These are phyloP conservation scores for Claviceps paspali DNA, from an alignment of 2,329 filamentous ascomycete genomes.

Conservation along the genomic window DNA sequence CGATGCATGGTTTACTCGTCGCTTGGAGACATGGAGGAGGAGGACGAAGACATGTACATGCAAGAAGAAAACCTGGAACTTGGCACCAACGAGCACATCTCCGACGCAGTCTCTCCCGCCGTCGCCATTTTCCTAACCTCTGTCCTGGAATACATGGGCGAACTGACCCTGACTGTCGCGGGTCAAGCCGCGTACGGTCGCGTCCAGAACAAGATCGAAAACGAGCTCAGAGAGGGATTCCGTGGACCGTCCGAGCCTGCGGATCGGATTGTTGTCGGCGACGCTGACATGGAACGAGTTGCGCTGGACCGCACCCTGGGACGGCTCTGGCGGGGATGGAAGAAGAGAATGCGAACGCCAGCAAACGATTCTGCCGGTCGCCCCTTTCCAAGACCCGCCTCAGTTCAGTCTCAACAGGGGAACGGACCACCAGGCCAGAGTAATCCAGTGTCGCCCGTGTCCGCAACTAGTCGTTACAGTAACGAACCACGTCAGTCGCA, in stretches of 20 bases:
- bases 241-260: constrained; percentile 32
- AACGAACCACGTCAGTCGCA: constrained; percentile 6
- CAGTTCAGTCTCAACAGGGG: constrained; percentile 15
- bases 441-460: constrained; percentile 14
- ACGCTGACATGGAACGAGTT: constrained; percentile 83
- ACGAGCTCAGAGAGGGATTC: constrained; percentile 38
- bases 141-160: constrained; percentile 84
- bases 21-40: constrained; percentile 90
- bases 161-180: constrained; percentile 76
- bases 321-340: constrained; percentile 87
- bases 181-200: constrained; percentile 70
- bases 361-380: constrained; percentile 29
- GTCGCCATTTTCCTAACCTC: constrained; percentile 94
- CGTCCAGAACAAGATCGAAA: constrained; percentile 41
- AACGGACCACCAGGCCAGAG: constrained; percentile 21
- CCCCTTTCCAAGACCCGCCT: constrained; percentile 33
- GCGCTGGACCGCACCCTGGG: constrained; percentile 81
- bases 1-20: constrained; percentile 98
- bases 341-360: constrained; percentile 60
- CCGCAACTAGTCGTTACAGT: constrained; percentile 3
- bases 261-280: constrained; percentile 68
- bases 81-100: constrained; percentile 38
- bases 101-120: constrained; percentile 67
- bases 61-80: constrained; percentile 60
- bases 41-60: constrained; percentile 84